Percentiles rank a stretch among this genome's conserved stretches.
Conservation (phyloP, 164 flowering plant genomes). For the Chimonanthus salicifolius region DNA sequence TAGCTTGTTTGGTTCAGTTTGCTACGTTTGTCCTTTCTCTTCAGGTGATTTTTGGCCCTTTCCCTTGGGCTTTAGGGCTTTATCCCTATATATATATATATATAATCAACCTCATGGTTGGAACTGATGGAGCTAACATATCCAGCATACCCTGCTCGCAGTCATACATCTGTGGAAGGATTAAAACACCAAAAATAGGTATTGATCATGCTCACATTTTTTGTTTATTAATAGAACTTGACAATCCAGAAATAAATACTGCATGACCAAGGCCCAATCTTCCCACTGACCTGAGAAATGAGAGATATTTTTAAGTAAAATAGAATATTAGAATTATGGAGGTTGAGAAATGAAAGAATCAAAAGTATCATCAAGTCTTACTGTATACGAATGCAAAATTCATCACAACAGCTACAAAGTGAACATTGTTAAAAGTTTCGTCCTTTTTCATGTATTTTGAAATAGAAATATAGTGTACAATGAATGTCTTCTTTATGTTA, state of each 20-base stretch:
- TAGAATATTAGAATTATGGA: background rate
- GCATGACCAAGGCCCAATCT: constrained; percentile 75
- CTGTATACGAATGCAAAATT: background rate
- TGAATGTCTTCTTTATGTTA: too few relatives aligned
- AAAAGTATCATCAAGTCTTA: background rate
- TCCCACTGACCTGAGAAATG: constrained; percentile 72
- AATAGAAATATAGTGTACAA: too few relatives aligned
- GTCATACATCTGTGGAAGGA: background rate
- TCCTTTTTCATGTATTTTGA: too few relatives aligned
- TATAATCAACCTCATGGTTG: too few relatives aligned
- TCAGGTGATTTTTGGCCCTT: too few relatives aligned
- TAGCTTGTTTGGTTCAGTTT: too few relatives aligned
- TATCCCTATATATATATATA: too few relatives aligned
- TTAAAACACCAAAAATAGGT: background rate
- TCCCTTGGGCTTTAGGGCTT: too few relatives aligned
- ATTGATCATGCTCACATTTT: constrained; percentile 39
- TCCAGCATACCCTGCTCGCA: background rate
- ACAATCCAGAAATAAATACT: constrained; percentile 67
- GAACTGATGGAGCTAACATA: background rate
- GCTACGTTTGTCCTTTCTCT: too few relatives aligned
- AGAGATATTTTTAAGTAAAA: constrained; percentile 1
- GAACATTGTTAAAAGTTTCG: background rate
- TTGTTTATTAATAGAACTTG: constrained; percentile 44
- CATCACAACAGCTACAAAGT: background rate
- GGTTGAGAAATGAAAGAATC: background rate